These are phyloP conservation scores for Acer yangbiense DNA, from an alignment of 345 rosid species.

Conservation along the genomic window DNA sequence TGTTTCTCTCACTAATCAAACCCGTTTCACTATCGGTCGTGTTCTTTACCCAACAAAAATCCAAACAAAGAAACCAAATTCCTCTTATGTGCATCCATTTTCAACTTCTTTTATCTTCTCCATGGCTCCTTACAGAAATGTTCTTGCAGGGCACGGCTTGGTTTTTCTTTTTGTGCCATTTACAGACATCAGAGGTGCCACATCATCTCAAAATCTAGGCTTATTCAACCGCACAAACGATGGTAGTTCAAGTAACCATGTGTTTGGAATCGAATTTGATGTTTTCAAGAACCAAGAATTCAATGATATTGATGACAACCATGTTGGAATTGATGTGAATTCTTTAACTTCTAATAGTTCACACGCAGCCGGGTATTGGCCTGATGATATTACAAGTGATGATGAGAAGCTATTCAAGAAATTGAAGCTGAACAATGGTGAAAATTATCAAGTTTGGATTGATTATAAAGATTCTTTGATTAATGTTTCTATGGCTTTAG, in stretches of 20 bases:
- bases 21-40: conserved; percentile 54
- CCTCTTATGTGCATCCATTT: conserved; percentile 47
- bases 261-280: conserved; percentile 69
- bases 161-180: conserved; percentile 62
- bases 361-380: conserved; percentile 57
- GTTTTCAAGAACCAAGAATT: conserved; percentile 72
- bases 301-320: conserved; percentile 60
- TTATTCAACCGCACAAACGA: conserved; percentile 55
- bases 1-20: conserved; percentile 61
- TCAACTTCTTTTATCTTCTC: conserved; percentile 79
- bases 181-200: conserved; percentile 44
- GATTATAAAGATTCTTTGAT: conserved; percentile 55
- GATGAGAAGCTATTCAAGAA: conserved; percentile 37
- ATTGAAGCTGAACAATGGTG: conserved; percentile 64
- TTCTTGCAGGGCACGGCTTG: conserved; percentile 64
- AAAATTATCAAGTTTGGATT: conserved; percentile 85
- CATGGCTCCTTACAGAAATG: conserved; percentile 50
- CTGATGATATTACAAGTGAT: conserved; percentile 16
- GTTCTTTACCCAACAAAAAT: conserved; percentile 61
- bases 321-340: conserved; percentile 72
- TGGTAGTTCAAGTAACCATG: conserved; percentile 40
- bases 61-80: conserved; percentile 33
- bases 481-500: conserved; percentile 41
- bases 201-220: conserved; percentile 56
- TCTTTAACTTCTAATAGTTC: conserved; percentile 53